A percentile compares a stretch with the other conserved stretches of the same genome.
These are phyloP conservation scores for Cytospora schulzeri DNA, from an alignment of 2,329 filamentous ascomycete genomes.

Conservation along the genomic window DNA sequence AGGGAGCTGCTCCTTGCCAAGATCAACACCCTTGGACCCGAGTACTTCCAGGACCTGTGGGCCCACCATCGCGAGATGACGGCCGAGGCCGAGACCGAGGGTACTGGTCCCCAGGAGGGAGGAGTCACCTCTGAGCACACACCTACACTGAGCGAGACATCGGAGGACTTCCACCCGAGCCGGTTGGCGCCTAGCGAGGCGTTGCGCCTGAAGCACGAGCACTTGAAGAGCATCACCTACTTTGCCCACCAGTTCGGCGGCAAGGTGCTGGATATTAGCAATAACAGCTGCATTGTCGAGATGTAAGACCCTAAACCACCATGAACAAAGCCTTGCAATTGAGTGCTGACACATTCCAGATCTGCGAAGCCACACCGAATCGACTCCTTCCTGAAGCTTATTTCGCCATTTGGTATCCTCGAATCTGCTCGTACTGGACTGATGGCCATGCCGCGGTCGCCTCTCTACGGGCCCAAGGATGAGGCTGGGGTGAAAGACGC, in stretches of 20 bases:
- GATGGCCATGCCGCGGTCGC: slow-evolving; percentile 94
- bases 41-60: slow-evolving; percentile 97
- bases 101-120: slow-evolving; percentile 20
- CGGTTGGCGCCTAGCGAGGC: slow-evolving; percentile 85
- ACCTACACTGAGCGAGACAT: slow-evolving; percentile 47
- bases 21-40: slow-evolving; percentile 92
- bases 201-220: slow-evolving; percentile 94
- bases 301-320: slow-evolving; percentile 63
- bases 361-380: slow-evolving; percentile 93
- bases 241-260: slow-evolving; percentile 97
- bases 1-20: slow-evolving; percentile 94
- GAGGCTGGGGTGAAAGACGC: slow-evolving; percentile 76
- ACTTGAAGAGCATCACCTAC: slow-evolving; percentile 94
- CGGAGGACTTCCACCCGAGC: slow-evolving; percentile 84
- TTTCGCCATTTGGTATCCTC: slow-evolving; percentile 91
- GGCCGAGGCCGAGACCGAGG: slow-evolving; percentile 50
- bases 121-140: slow-evolving; percentile 38
- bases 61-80: slow-evolving; percentile 92
- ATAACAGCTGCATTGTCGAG: slow-evolving; percentile 97
- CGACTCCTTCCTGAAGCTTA: slow-evolving; percentile 95
- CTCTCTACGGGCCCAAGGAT: slow-evolving; percentile 74
- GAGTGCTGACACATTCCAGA: slow-evolving; percentile 46
- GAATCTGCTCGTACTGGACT: slow-evolving; percentile 94
- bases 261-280: slow-evolving; percentile 97
- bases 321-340: not conserved